These are phyloP conservation scores for Chenopodium suecicum DNA, from an alignment of 148 eudicot species.

Conservation along the genomic window DNA sequence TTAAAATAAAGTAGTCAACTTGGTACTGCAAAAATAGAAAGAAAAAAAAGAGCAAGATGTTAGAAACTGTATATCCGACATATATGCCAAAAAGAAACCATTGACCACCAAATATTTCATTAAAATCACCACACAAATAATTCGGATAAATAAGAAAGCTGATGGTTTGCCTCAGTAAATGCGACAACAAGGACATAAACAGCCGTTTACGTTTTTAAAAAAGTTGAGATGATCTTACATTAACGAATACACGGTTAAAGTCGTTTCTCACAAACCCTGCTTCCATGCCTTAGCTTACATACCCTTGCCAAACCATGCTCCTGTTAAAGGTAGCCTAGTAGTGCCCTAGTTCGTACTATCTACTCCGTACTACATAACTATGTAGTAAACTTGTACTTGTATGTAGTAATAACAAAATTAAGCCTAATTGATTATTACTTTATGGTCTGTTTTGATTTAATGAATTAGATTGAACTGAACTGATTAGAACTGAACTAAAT, in stretches of 20 bases:
- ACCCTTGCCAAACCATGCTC: background rate
- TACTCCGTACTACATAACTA: too few relatives aligned
- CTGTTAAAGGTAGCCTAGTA: background rate
- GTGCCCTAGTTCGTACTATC: background rate
- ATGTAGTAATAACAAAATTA: too few relatives aligned
- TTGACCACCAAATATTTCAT: slow-evolving; percentile 4
- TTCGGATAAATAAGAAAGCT: background rate
- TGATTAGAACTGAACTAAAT: too few relatives aligned
- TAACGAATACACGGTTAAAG: background rate
- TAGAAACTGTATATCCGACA: background rate
- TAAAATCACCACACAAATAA: background rate
- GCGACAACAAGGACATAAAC: slow-evolving; percentile 36
- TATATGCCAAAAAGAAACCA: background rate
- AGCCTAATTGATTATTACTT: too few relatives aligned
- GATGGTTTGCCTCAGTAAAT: background rate
- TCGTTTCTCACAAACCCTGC: background rate
- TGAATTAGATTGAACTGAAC: too few relatives aligned
- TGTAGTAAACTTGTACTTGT: too few relatives aligned
- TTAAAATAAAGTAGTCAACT: background rate
- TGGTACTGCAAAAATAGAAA: background rate
- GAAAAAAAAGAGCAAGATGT: background rate
- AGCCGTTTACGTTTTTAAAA: slow-evolving; percentile 20
- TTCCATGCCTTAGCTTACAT: background rate
- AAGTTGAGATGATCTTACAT: slow-evolving; percentile 21
- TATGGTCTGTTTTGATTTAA: too few relatives aligned